Base-by-base conservation (phyloP, 2,329 filamentous ascomycete genomes). In the Incumbomyces lentus region DNA sequence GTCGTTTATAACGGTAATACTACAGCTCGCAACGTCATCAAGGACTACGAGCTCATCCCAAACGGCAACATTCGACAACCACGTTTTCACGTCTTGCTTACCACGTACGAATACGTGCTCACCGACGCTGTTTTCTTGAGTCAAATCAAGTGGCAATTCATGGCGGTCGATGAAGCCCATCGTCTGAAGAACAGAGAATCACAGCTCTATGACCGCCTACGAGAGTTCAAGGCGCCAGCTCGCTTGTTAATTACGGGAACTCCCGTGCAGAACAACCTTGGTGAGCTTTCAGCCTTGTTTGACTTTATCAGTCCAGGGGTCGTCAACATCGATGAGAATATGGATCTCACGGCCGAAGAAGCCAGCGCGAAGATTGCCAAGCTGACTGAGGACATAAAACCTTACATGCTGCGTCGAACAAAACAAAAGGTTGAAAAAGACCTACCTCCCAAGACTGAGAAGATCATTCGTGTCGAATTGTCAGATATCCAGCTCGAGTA, bases 361-460 rank as follows among this genome's bases (percentile, higher is more conserved):
- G 90, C 90, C 0, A 88, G 89, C 59, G 76, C 83, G 56, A 95
- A 96, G 66, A 79, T 98, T 33, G 81, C 84, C 47, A 81, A 88
- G 48, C 76, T 98, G 34, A 93, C 92, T 49, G 79, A 79, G 44
- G 79, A 86, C 18, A 94, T 98, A 56, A 84, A 90, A 16, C 92
- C 92, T 2, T 96, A 86, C 62, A 96, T 98, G 72, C 74, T 98
- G 44, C 86, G 92, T 33, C 84, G 92, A 43, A 96, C 92, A 14
- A 98, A 98, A 66, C 86, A 95, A 61, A 95, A 92, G 47, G 93
- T 98, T 6, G 92, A 96, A 64, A 94, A 89, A 17, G 92, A 98
- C 56, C 71, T 98, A 19, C 92, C 92, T 11, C 88, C 90, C 1
- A 98, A 98, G 71, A 95, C 87, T 0, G 92, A 98, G 64, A 98